Percentiles rank a stretch among this genome's conserved stretches.
phyloP scores from a whole-genome alignment of 1,284 basidiomycete genomes.

The Naganishia cerealis region DNA sequence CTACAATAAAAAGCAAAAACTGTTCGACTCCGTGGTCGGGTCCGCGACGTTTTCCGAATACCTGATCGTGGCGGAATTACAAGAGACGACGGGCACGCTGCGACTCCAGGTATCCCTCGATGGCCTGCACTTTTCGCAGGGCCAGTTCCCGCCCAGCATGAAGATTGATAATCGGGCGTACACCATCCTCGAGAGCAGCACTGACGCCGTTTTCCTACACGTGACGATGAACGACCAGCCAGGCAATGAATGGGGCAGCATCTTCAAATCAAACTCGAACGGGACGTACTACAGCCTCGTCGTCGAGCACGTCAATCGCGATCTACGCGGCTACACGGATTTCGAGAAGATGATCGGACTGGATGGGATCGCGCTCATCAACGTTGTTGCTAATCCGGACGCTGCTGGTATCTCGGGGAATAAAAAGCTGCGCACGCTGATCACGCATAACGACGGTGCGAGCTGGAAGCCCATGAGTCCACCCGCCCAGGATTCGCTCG shows the following conservation, averaged over 20 bases:
- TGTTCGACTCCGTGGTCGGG: conserved; percentile 86
- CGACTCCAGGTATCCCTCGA: conserved; percentile 89
- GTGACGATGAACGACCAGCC: conserved; percentile 82
- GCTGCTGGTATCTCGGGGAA: conserved; percentile 70
- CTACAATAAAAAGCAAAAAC: conserved; percentile 67
- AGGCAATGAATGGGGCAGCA: conserved; percentile 79
- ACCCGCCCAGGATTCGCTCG: conserved; percentile 73
- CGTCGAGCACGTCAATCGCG: conserved; percentile 83
- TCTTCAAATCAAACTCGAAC: conserved; percentile 94
- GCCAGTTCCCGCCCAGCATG: conserved; percentile 86
- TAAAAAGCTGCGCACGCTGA: conserved; percentile 79
- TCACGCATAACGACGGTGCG: conserved; percentile 95
- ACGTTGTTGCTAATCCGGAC: conserved; percentile 78
- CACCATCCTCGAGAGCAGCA: conserved; percentile 91
- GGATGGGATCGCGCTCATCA: conserved; percentile 92
- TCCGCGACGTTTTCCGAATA: conserved; percentile 97
- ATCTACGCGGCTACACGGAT: conserved; percentile 83
- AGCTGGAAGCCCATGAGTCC: conserved; percentile 81
- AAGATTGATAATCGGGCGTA: conserved; percentile 79
- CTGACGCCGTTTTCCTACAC: conserved; percentile 88
- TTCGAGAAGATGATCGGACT: conserved; percentile 97
- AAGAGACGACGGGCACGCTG: conserved; percentile 62
- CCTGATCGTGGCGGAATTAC: conserved; percentile 86
- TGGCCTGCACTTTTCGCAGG: conserved; percentile 76
- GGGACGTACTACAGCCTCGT: conserved; percentile 93